phyloP scores from a whole-genome alignment of 805 yeast genomes.

The Teunomyces gatunensis region DNA sequence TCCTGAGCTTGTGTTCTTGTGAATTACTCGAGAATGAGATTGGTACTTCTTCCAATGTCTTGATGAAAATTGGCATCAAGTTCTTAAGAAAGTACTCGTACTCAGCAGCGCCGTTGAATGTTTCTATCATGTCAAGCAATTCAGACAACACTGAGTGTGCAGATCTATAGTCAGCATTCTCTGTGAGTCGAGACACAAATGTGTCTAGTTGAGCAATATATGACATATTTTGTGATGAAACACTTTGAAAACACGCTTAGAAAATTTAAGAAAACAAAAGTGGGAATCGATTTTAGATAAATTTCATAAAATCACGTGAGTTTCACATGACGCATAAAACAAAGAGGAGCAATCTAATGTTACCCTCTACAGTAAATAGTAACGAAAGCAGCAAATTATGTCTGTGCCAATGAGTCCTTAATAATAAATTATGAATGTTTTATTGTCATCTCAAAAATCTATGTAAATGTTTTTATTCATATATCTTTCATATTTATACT shows the following conservation, averaged over 20 bases:
- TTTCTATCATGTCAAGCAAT: constrained; percentile 81
- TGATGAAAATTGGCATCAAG: constrained; percentile 67
- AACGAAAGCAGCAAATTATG: no score
- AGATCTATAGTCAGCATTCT: constrained; percentile 51
- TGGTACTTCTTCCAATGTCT: constrained; percentile 64
- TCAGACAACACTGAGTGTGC: constrained; percentile 75
- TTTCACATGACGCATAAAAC: constrained; percentile 9
- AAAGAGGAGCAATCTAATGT: no score
- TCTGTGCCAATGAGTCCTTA: no score
- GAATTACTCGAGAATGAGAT: constrained; percentile 65
- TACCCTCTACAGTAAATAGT: no score
- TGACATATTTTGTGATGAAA: constrained; percentile 28
- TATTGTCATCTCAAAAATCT: no score
- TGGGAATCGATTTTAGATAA: constrained; percentile 17
- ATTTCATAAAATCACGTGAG: constrained; percentile 21
- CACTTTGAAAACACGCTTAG: constrained; percentile 1
- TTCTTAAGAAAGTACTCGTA: constrained; percentile 72
- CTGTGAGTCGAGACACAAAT: constrained; percentile 63
- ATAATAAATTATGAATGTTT: no score
- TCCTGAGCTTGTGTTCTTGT: constrained; percentile 75
- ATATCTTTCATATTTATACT: background rate
- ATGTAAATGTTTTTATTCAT: no score
- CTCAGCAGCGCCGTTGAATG: constrained; percentile 77
- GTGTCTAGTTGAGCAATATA: constrained; percentile 60
- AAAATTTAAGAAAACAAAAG: constrained; percentile 12